Evolutionary conservation across 495 filamentous ascomycete genomes (phyloP), one percentile per base, ranked within the genome.

Genomic region (Bryoglossum gracile): DNA sequence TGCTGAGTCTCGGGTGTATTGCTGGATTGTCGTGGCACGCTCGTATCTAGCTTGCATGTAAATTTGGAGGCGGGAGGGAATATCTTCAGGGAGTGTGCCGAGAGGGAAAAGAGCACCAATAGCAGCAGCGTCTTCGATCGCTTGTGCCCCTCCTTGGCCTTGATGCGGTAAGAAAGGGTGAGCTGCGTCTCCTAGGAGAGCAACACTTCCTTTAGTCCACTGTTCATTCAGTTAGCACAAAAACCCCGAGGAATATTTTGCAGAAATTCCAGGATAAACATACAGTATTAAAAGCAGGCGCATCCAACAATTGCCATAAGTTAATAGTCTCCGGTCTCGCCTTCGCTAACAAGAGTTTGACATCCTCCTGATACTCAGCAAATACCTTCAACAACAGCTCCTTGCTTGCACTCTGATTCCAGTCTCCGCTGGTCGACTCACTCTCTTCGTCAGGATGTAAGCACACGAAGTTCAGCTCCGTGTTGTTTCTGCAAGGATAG

Each of bases 261-360:
- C 6, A 5, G 3, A 8, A 4, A 40, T n/a, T n/a, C n/a, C n/a
- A n/a, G n/a, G n/a, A n/a, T n/a, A n/a, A n/a, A 45, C 44, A 23
- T 36, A 50, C 47, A 3, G 64, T 69, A 0, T 70, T 65, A 18
- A 83, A 53, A 9, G 65, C 60, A 4, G 69, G 63, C 66, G 76
- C 78, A 54, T 83, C 79, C 1, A 78, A 56, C 11, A 83, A 62
- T 17, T 69, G 68, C 77, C 78, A 82, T 2, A 82, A 62, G 52
- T 70, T 76, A 17, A 81, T 70, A 1, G 58, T 60, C 3, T 71
- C 58, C 1, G 67, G 50, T 21, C 77, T 66, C 3, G 76, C 61
- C 4, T 64, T 75, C n/a, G 53, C 52, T n/a, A 78, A 37, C 14
- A 78, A 40, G 43, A 70, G 65, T 1, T 76, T 68, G 13, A 74